These are phyloP conservation scores for Circinella minor DNA, from an alignment of 371 early-diverging fungal species.

Conservation along the genomic window DNA sequence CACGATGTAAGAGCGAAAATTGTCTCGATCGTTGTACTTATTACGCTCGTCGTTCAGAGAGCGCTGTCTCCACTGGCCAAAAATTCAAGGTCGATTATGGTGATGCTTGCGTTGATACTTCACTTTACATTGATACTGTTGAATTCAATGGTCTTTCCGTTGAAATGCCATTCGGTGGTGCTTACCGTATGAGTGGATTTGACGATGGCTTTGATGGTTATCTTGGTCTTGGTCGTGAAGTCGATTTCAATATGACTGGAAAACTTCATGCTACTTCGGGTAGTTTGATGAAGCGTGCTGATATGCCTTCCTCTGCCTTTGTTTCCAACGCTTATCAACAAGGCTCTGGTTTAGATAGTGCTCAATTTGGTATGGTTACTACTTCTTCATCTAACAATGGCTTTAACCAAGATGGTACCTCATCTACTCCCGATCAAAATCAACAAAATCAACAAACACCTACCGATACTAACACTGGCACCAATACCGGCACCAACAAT, in stretches of 20 bases:
- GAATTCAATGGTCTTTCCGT: conserved; percentile 37
- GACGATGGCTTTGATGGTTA: conserved; percentile 52
- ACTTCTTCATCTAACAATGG: conserved; percentile 21
- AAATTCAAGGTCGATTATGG: conserved; percentile 49
- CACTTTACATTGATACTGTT: conserved; percentile 40
- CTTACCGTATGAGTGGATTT: conserved; percentile 50
- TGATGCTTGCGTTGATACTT: conserved; percentile 35
- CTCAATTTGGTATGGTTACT: conserved; percentile 54
- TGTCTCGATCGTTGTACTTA: conserved; percentile 47
- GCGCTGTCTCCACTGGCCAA: conserved; percentile 28
- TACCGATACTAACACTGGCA: neutral
- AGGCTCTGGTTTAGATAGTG: conserved; percentile 32
- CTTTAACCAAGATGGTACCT: conserved; percentile 29
- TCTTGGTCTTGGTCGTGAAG: conserved; percentile 48
- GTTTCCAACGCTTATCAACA: conserved; percentile 48
- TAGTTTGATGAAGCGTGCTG: conserved; percentile 33
- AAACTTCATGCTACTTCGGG: conserved; percentile 19
- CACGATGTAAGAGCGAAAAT: conserved; percentile 50
- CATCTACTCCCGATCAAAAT: conserved; percentile 7
- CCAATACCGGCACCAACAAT: conserved; percentile 5
- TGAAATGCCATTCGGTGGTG: conserved; percentile 51
- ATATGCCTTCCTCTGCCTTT: conserved; percentile 35
- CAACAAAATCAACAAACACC: conserved; percentile 11
- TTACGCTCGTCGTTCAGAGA: conserved; percentile 39
- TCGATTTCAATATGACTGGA: conserved; percentile 36